Evolutionary conservation across 805 yeast genomes (phyloP).

Genomic region (Saccharomyces kudriavzevii): DNA sequence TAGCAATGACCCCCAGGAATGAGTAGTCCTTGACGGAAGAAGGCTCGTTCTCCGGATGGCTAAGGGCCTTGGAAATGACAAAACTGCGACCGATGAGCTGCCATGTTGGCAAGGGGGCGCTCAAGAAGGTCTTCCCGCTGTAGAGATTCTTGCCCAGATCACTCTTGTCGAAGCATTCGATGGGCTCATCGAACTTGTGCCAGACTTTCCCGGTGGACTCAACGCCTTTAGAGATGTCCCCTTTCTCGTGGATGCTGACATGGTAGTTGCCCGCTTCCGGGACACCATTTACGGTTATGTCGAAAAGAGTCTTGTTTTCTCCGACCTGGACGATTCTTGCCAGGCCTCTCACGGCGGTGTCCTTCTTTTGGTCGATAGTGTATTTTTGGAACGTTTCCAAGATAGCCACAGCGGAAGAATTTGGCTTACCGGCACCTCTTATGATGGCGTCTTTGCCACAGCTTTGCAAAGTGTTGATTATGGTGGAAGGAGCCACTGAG

Average conservation of each 20-base stretch:
- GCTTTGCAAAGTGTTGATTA: conserved; percentile 58
- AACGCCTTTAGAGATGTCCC: conserved; percentile 72
- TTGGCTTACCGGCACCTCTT: conserved; percentile 81
- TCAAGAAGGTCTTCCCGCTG: conserved; percentile 41
- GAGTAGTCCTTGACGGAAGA: conserved; percentile 28
- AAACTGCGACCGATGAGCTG: conserved; percentile 64
- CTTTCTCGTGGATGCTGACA: conserved; percentile 61
- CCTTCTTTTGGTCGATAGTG: conserved; percentile 23
- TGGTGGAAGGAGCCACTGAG: conserved; percentile 62
- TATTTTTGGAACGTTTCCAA: conserved; percentile 57
- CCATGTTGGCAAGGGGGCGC: conserved; percentile 38
- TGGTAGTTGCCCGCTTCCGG: conserved; percentile 50
- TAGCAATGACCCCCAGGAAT: conserved; percentile 81
- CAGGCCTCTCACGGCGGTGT: conserved; percentile 61
- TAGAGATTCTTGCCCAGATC: conserved; percentile 28
- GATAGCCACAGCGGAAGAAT: conserved; percentile 86
- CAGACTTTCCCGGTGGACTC: conserved; percentile 51
- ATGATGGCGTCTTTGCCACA: conserved; percentile 87
- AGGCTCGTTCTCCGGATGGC: conserved; percentile 22
- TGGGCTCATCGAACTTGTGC: conserved; percentile 29
- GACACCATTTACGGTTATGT: conserved; percentile 70
- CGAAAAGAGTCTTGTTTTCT: conserved; percentile 51
- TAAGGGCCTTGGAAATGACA: conserved; percentile 25
- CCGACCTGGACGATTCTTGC: conserved; percentile 73
- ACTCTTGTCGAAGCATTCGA: conserved; percentile 29